Evolutionary conservation across 23 red algal species (phyloP).

Genomic region (Gracilaria domingensis): DNA sequence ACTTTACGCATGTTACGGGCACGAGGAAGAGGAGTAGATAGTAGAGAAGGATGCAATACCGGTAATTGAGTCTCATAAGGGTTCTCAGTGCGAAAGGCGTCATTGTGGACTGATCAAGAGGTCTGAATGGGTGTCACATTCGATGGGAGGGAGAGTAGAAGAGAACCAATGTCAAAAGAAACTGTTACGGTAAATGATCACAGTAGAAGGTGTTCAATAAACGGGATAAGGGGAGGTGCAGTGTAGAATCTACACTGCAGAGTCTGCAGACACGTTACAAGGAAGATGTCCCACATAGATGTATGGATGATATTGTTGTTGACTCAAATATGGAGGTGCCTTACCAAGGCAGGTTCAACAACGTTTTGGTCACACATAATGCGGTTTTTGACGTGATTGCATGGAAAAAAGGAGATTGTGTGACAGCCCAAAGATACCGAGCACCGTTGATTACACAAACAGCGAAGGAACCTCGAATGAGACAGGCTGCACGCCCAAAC

Average conservation of each 20-base stretch:
- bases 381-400: no score
- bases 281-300: no score
- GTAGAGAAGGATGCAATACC: conserved; percentile 14
- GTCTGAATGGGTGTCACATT: not conserved
- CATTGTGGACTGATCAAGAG: not conserved
- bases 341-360: not conserved
- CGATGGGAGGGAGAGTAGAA: not conserved
- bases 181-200: not conserved
- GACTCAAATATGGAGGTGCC: not conserved
- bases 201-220: no score
- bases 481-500: not conserved
- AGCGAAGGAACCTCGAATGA: not conserved
- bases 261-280: not conserved
- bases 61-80: conserved; percentile 13
- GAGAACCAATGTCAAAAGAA: not conserved
- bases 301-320: no score
- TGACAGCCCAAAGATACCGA: no score
- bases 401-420: no score
- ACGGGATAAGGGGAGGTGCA: no score
- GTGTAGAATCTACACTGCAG: no score
- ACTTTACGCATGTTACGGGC: conserved; percentile 22
- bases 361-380: not conserved
- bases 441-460: no score
- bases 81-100: not conserved
- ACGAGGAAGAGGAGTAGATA: conserved; percentile 24